Evolutionary conservation across 2,329 filamentous ascomycete genomes (phyloP).

Genomic region (Neofusicoccum cordaticola): DNA sequence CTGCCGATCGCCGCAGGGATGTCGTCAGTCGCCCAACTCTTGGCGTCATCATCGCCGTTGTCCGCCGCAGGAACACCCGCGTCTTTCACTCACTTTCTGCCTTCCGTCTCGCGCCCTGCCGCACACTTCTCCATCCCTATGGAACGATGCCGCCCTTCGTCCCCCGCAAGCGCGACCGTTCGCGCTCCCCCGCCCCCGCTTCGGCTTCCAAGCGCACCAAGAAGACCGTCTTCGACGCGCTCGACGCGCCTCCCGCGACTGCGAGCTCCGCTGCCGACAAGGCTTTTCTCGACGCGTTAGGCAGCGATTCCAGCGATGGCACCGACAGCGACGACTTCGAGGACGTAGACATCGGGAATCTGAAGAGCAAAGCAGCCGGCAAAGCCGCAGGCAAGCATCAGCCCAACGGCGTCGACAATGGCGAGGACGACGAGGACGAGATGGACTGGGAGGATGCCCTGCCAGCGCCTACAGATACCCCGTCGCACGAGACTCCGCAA

Average conservation of each 20-base stretch:
- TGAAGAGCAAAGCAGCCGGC: not conserved
- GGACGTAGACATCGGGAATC: not conserved
- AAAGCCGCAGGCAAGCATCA: not conserved
- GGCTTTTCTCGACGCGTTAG: conserved; percentile 15
- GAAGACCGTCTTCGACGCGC: conserved; percentile 7
- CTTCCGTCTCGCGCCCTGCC: not conserved
- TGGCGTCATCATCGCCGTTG: conserved; percentile 6
- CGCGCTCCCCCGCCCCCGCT: not conserved
- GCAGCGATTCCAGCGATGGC: not conserved
- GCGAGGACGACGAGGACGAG: conserved; percentile 23
- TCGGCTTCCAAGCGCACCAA: conserved; percentile 10
- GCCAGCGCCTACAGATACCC: conserved; percentile 31
- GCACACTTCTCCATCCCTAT: not conserved
- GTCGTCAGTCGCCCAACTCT: not conserved
- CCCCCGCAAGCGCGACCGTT: conserved; percentile 17
- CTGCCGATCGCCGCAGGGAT: not conserved
- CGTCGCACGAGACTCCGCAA: not conserved
- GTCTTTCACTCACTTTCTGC: not conserved
- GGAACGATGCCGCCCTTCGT: conserved; percentile 16
- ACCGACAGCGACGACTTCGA: conserved; percentile 14
- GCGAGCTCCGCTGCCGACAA: conserved; percentile 1
- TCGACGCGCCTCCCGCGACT: conserved; percentile 8
- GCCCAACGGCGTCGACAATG: conserved; percentile 7
- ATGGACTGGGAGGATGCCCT: conserved; percentile 40
- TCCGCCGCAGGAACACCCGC: not conserved